Base-by-base conservation (phyloP, 2,329 filamentous ascomycete genomes). In the Fusarium marasasianum region DNA sequence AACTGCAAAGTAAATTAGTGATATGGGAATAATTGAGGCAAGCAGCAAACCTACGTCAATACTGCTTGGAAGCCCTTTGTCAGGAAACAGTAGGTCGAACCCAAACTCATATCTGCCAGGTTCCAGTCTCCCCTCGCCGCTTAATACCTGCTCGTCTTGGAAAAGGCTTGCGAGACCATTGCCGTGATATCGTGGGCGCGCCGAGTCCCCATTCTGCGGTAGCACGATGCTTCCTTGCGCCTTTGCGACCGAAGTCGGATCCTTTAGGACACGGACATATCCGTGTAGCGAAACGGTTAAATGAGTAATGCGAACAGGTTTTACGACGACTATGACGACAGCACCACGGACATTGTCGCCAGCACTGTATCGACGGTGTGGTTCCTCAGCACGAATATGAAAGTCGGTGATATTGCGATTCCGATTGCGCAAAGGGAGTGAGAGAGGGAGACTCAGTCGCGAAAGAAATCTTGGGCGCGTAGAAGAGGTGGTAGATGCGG, bases 91-190 rank as follows among this genome's bases (percentile, higher is more conserved):
- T 71, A 94, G 83, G 77, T 94, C 90, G 76, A 94, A 94, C 69
- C 93, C 91, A 81, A 96, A 96, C 81, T 95, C 91, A 79, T 94
- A 96, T 75, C 90, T 89, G 44, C 93, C 92, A 53, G 92, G 88
- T 58, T 93, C 91, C 41, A 96, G 84, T 77, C 91, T 89, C 20
- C 94, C 93, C 77, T 95, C 93, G 29, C 93, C 93, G 79, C 93
- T 95, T 41, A 96, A 84, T 20, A 94, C 92, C 80, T 92, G 88
- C 83, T 96, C 93, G 79, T 96, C 94, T 81, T 95, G 92, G 79
- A 96, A 96, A 51, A 96, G 85, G 47, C 92, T 92, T n/a, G 91
- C 92, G 76, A 94, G 91, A 38, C 93, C 93, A 84, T 94, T 94
- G 76, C 92, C 92, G 78, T 91, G 91, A 79, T 93, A 94, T 73